Evolutionary conservation across 2,329 filamentous ascomycete genomes (phyloP).

Genomic region (Hypoxylon sp.): DNA sequence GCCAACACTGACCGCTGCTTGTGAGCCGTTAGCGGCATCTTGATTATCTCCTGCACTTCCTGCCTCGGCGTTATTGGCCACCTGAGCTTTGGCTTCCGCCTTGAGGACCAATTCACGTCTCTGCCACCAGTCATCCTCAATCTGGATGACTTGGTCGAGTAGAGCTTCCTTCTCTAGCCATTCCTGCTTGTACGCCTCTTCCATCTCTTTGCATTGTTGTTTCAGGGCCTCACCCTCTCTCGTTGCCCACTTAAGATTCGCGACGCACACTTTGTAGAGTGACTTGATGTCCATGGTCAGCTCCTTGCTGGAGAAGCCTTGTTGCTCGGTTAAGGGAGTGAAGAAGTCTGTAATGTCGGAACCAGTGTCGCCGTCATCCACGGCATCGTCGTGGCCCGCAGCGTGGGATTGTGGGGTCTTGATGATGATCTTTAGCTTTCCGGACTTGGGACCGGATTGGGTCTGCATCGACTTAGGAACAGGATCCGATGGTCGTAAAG

Average conservation of each 20-base stretch:
- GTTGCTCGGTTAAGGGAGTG: constrained; percentile 68
- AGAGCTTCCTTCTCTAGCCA: constrained; percentile 86
- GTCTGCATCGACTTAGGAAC: constrained; percentile 78
- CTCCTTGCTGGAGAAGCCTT: constrained; percentile 76
- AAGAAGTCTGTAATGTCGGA: constrained; percentile 73
- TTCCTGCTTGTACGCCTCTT: constrained; percentile 77
- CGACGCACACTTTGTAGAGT: constrained; percentile 77
- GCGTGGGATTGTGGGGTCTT: constrained; percentile 72
- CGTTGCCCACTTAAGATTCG: constrained; percentile 80
- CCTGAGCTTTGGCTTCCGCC: constrained; percentile 48
- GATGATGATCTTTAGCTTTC: constrained; percentile 74
- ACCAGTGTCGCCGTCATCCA: constrained; percentile 68
- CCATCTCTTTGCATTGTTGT: constrained; percentile 75
- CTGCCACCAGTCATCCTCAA: constrained; percentile 76
- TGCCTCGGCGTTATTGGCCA: constrained; percentile 44
- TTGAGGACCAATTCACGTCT: constrained; percentile 69
- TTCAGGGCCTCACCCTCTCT: constrained; percentile 75
- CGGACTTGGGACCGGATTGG: constrained; percentile 58
- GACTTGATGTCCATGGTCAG: constrained; percentile 71
- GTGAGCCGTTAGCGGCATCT: constrained; percentile 32
- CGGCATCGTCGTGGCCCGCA: constrained; percentile 67
- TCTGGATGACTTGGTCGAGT: constrained; percentile 78
- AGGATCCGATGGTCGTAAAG: constrained; percentile 83
- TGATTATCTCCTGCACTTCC: constrained; percentile 38
- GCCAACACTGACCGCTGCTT: not conserved